Conservation (phyloP, 2,329 filamentous ascomycete genomes). For the Alternaria triticina region DNA sequence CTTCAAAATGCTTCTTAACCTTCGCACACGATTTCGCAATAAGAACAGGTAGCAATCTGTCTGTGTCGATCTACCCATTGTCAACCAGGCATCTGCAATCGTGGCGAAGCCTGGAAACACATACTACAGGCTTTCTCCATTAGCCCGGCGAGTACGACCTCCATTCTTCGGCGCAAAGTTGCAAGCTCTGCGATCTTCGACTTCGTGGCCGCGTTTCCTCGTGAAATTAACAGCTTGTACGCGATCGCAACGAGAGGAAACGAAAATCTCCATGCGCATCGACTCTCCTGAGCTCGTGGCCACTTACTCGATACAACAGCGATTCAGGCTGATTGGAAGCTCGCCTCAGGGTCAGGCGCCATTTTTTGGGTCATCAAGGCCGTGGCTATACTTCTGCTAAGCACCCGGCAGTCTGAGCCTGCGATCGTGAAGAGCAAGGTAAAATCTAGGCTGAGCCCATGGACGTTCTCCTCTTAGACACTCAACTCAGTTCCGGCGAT, state of each 20-base stretch:
- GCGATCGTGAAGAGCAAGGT: background rate
- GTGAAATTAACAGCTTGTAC: background rate
- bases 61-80: background rate
- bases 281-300: background rate
- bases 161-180: background rate
- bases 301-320: background rate
- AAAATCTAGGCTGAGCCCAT: background rate
- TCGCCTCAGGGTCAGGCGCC: background rate
- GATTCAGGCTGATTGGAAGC: background rate
- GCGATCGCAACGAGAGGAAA: background rate
- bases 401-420: background rate
- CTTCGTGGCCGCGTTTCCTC: background rate
- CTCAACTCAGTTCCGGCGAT: background rate
- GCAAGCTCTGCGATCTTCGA: background rate
- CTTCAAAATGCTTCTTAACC: background rate
- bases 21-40: background rate
- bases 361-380: background rate
- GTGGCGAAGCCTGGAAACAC: background rate
- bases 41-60: background rate
- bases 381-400: background rate
- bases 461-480: background rate
- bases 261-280: background rate
- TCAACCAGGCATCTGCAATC: background rate
- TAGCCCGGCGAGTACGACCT: background rate
- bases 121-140: too few species aligned